Evolutionary conservation across 257 asterid species (phyloP).

Genomic region (Primulina tabacum): DNA sequence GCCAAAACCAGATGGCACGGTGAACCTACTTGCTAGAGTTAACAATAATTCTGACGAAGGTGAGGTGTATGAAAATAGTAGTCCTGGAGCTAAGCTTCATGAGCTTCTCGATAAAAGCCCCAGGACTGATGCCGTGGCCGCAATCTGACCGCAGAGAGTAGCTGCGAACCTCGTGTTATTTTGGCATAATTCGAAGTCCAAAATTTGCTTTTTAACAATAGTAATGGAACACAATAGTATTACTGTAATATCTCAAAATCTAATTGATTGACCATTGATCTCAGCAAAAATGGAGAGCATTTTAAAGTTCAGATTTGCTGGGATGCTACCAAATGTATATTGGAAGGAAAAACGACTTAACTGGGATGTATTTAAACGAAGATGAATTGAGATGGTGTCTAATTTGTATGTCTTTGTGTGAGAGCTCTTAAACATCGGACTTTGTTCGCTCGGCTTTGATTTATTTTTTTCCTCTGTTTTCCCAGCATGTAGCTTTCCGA

Average conservation of each 20-base stretch:
- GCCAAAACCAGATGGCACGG: conserved; percentile 67
- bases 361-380: neutral
- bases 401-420: neutral
- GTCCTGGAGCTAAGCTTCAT: conserved; percentile 68
- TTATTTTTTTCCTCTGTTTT: too few species aligned
- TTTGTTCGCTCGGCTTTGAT: neutral
- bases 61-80: conserved; percentile 40
- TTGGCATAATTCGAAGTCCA: conserved; percentile 75
- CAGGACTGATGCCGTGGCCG: conserved; percentile 83
- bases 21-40: conserved; percentile 79
- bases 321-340: conserved; percentile 27
- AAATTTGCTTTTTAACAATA: conserved; percentile 56
- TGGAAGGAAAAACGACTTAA: neutral
- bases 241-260: conserved; percentile 26
- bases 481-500: too few species aligned
- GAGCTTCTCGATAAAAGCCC: conserved; percentile 73
- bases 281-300: conserved; percentile 57
- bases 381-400: neutral
- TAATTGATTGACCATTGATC: conserved; percentile 30
- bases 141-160: conserved; percentile 45
- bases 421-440: neutral
- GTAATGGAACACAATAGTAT: conserved; percentile 34
- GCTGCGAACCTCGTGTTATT: conserved; percentile 32
- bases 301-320: conserved; percentile 56
- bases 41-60: conserved; percentile 59